phyloP scores from a whole-genome alignment of 2,329 filamentous ascomycete species.

The Colletotrichum sojae region DNA sequence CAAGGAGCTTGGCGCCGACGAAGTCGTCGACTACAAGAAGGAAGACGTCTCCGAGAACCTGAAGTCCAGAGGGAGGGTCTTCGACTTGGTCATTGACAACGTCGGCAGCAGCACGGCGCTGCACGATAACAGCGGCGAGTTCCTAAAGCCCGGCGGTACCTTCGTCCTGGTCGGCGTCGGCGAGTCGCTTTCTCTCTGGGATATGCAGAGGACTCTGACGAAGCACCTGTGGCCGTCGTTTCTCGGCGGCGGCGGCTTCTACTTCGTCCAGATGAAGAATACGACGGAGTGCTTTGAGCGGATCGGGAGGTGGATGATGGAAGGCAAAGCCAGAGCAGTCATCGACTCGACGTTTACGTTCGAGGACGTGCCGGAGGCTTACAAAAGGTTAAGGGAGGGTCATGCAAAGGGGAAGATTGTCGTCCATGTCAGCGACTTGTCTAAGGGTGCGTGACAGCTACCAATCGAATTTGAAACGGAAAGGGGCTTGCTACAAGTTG shows the following conservation, averaged over 20 bases:
- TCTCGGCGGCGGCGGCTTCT: not conserved
- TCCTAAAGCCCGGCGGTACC: constrained; percentile 68
- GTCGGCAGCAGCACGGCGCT: constrained; percentile 42
- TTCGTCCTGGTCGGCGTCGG: constrained; percentile 74
- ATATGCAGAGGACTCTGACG: not conserved
- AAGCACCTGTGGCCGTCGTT: not conserved
- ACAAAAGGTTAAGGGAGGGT: constrained; percentile 43
- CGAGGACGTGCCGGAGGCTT: constrained; percentile 44
- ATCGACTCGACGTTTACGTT: constrained; percentile 45
- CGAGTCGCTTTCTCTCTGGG: constrained; percentile 27
- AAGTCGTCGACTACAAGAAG: constrained; percentile 53
- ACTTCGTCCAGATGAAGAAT: constrained; percentile 37
- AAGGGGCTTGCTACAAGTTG: too few relatives aligned
- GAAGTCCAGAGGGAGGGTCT: constrained; percentile 36
- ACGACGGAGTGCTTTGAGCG: constrained; percentile 20
- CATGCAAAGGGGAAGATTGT: constrained; percentile 47
- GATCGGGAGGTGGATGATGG: constrained; percentile 45
- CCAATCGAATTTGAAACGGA: too few relatives aligned
- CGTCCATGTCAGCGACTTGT: constrained; percentile 25
- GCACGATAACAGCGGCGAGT: constrained; percentile 38
- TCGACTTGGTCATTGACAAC: constrained; percentile 48
- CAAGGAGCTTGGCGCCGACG: constrained; percentile 52
- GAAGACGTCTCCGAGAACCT: constrained; percentile 41
- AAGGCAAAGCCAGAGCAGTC: constrained; percentile 44
- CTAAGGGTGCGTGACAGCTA: not conserved